Conservation (phyloP, 2,329 filamentous ascomycete genomes). For the Septoria petroselini region DNA sequence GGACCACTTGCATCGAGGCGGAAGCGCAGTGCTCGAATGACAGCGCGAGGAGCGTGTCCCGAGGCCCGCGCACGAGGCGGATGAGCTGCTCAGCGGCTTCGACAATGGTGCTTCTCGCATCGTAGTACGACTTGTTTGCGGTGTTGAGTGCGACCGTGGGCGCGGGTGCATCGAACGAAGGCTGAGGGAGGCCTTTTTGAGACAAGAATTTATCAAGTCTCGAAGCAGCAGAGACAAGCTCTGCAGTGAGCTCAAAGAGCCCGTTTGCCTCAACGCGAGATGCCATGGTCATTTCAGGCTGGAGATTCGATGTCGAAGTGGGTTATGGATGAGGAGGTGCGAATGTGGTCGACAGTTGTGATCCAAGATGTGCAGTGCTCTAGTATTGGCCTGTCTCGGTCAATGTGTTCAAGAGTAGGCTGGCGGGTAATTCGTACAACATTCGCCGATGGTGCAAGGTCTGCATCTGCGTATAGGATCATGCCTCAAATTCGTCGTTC, state of each 20-base stretch:
- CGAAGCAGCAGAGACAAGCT: conserved; percentile 10
- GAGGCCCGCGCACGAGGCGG: conserved; percentile 14
- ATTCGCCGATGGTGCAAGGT: no score
- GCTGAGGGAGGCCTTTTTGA: conserved; percentile 8
- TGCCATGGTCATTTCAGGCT: background rate
- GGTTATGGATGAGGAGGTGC: background rate
- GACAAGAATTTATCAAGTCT: conserved; percentile 10
- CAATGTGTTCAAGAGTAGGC: no score
- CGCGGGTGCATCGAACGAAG: conserved; percentile 9
- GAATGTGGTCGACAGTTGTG: no score
- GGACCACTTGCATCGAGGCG: conserved; percentile 8
- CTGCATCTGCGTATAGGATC: no score
- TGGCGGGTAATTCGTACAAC: no score
- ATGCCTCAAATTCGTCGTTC: no score
- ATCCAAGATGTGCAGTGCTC: no score
- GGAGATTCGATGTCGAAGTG: background rate
- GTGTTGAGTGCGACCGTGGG: conserved; percentile 6
- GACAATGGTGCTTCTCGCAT: conserved; percentile 14
- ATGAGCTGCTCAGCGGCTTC: conserved; percentile 17
- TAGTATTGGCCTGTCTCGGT: no score
- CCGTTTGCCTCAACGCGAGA: conserved; percentile 9
- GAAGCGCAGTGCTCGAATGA: conserved; percentile 14
- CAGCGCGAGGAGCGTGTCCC: conserved; percentile 7
- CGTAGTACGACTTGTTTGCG: conserved; percentile 11
- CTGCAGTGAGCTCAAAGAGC: conserved; percentile 16